Conservation (phyloP, 805 yeast genomes). For the Candida pini region DNA sequence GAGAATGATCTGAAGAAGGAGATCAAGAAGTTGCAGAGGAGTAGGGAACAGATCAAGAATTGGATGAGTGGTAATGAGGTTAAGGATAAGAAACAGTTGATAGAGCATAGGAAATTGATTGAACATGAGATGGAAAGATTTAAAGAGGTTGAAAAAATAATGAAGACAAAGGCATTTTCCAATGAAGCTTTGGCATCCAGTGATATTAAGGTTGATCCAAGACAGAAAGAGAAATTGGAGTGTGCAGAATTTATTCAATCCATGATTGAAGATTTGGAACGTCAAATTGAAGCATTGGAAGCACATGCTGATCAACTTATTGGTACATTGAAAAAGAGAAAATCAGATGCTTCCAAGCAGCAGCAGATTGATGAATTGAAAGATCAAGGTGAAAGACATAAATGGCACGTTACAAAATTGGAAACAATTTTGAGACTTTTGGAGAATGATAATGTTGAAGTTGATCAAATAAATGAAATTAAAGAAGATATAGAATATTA, state of each 20-base stretch:
- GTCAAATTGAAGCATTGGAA: constrained; percentile 75
- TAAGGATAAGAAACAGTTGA: constrained; percentile 76
- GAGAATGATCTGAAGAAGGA: constrained; percentile 92
- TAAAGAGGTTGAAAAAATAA: constrained; percentile 87
- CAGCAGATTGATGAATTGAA: constrained; percentile 57
- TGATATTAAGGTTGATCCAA: constrained; percentile 65
- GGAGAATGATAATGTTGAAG: constrained; percentile 75
- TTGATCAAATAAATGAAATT: constrained; percentile 68
- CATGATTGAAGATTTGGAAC: constrained; percentile 71
- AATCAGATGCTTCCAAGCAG: constrained; percentile 48
- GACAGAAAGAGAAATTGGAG: constrained; percentile 72
- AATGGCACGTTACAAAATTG: constrained; percentile 69
- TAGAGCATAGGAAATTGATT: constrained; percentile 69
- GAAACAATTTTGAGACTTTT: constrained; percentile 72
- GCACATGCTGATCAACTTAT: constrained; percentile 57
- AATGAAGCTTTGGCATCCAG: constrained; percentile 75
- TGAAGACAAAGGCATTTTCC: constrained; percentile 90
- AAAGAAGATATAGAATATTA: constrained; percentile 90
- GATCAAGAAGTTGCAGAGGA: constrained; percentile 88
- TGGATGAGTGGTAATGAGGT: constrained; percentile 92
- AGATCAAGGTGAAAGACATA: constrained; percentile 64
- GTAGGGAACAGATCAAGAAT: constrained; percentile 90
- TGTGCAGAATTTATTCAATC: constrained; percentile 63
- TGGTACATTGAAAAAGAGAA: constrained; percentile 49
- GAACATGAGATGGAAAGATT: constrained; percentile 89